Base-by-base conservation (phyloP, 108 stramenopile genomes). In the Ochromonas danica region DNA sequence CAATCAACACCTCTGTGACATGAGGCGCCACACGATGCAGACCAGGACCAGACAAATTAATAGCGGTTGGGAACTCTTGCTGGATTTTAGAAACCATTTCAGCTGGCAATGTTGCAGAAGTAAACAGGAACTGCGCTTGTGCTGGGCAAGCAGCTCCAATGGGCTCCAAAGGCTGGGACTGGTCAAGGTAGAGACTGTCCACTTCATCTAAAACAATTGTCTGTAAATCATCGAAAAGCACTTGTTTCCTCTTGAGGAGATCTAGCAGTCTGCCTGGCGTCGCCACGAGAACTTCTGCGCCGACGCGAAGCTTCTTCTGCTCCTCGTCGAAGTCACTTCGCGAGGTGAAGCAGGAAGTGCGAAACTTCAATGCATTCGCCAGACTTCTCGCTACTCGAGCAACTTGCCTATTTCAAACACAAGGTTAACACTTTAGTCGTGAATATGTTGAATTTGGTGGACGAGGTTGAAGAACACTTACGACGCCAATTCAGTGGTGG, bases 61-160 rank as follows among this genome's bases (percentile, higher is more conserved):
- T 82, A 0, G 92, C 87, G 1, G 60, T 82, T 36, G 81, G 91
- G 62, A 97, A 96, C 77, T 97, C 95, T 17, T 65, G 35, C 61
- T 88, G 63, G 14, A 95, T 89, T 0, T 88, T 86, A 45, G 89
- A 83, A 25, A 90, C 86, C 43, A 96, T 88, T 10, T 79, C 75
- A 78, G 92, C 85, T 0, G 96, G 95, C 0, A 96, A 82, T 1
- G 96, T 97, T 6, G 96, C 96, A 0, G 95, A 93, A 61, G 94
- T 93, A 86, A 97, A 97, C 28, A 97, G 83, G 82, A 94, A 96
- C 79, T 93, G 95, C 0, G 92, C 86, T 70, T 87, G 62, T 1
- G 86, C 82, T 0, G 90, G 86, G 14, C 92, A 93, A 43, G 89
- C 92, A 0, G 61, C 86, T 0, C 93, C 93, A 36, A 96, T 90